phyloP scores from a whole-genome alignment of 768 basidiomycete species.

The Heimioporus sp. region DNA sequence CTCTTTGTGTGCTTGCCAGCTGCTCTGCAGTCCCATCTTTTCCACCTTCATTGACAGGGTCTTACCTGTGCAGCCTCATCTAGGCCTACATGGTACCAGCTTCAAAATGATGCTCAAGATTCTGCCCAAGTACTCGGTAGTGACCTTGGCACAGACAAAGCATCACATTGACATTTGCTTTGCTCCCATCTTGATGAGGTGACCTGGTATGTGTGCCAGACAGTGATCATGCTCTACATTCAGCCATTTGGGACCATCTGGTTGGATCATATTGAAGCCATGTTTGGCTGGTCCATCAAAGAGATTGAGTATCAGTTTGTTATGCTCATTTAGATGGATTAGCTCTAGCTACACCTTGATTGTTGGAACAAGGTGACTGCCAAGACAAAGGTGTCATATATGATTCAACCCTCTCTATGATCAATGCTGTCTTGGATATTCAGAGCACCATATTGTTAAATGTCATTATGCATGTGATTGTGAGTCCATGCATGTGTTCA shows the following conservation, averaged over 20 bases:
- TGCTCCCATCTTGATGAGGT: conserved; percentile 61
- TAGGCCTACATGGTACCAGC: conserved; percentile 84
- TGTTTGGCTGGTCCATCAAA: conserved; percentile 79
- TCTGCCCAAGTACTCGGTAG: conserved; percentile 69
- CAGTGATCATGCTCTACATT: conserved; percentile 85
- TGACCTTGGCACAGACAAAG: conserved; percentile 50
- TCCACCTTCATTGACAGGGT: conserved; percentile 74
- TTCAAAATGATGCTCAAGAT: conserved; percentile 82
- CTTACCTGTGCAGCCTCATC: conserved; percentile 81
- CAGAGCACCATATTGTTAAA: too few relatives aligned
- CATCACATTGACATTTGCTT: conserved; percentile 81
- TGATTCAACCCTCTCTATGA: background rate
- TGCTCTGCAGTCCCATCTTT: conserved; percentile 68
- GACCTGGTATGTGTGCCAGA: conserved; percentile 67
- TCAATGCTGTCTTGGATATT: too few relatives aligned
- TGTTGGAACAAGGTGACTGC: conserved; percentile 76
- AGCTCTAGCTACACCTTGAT: conserved; percentile 82
- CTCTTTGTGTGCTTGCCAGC: conserved; percentile 80
- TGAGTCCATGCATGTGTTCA: too few relatives aligned
- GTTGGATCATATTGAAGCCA: conserved; percentile 77
- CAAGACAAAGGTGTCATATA: background rate
- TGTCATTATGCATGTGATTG: too few relatives aligned
- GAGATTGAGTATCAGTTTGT: conserved; percentile 76
- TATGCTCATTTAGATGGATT: conserved; percentile 69
- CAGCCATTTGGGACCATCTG: conserved; percentile 84